Evolutionary conservation across 306 rosid genomes (phyloP).

Genomic region (Cyclanthera cordifolia): DNA sequence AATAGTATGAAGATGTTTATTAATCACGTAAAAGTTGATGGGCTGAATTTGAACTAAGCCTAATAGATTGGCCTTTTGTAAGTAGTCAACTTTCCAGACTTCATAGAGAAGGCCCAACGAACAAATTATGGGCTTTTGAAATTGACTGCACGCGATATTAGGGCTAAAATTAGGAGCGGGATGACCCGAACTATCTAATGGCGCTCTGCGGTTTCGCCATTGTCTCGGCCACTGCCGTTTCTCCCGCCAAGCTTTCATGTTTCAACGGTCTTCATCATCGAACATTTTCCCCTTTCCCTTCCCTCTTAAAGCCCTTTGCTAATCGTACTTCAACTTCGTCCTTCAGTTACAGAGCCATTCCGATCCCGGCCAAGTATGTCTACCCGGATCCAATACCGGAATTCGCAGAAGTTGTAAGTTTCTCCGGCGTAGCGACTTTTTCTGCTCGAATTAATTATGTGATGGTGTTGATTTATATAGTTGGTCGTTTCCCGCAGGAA

Average conservation of each 20-base stretch:
- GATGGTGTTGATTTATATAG: neutral
- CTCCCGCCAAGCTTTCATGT: constrained; percentile 22
- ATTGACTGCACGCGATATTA: neutral
- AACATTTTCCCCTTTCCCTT: neutral
- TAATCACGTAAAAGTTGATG: neutral
- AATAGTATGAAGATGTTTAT: neutral
- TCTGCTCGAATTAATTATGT: neutral
- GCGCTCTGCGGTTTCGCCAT: constrained; percentile 5
- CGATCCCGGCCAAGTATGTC: constrained; percentile 22
- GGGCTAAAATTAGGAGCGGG: neutral
- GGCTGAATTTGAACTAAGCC: neutral
- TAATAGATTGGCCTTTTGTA: neutral
- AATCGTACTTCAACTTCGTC: constrained; percentile 10
- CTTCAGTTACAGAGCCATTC: constrained; percentile 17
- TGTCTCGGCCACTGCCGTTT: neutral
- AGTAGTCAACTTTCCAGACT: neutral
- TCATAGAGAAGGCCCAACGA: neutral
- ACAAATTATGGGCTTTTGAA: neutral
- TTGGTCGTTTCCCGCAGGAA: constrained; percentile 27
- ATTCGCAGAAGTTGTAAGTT: constrained; percentile 36
- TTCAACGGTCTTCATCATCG: constrained; percentile 9
- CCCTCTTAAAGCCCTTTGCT: constrained; percentile 15
- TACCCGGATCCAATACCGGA: constrained; percentile 55
- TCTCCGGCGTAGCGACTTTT: neutral
- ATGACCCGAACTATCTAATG: constrained; percentile 10